Percentiles rank a stretch among this genome's conserved stretches.
phyloP scores from a whole-genome alignment of 192 early-diverging fungal species.

The Coemansia sp. region DNA sequence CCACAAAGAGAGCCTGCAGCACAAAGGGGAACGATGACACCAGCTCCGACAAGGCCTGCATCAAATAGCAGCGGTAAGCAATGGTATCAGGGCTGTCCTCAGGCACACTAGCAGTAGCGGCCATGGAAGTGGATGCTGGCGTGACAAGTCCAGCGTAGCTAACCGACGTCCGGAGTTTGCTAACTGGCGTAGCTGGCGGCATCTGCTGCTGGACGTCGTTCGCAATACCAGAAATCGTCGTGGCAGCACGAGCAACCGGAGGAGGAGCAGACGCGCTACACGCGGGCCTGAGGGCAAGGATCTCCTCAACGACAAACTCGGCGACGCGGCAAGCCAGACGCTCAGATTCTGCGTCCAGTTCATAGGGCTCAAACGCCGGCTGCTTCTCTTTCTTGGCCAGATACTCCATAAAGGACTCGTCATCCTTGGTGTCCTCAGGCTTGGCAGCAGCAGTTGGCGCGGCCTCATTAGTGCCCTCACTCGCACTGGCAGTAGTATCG shows the following conservation, averaged over 20 bases:
- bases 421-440: conserved; percentile 8
- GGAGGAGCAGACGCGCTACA: conserved; percentile 3
- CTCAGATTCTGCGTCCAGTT: conserved; percentile 47
- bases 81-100: conserved; percentile 47
- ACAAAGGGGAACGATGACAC: conserved; percentile 78
- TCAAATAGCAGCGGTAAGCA: conserved; percentile 72
- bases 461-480: conserved; percentile 1
- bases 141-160: conserved; percentile 17
- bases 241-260: neutral
- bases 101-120: conserved; percentile 8
- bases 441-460: neutral
- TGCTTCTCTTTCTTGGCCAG: conserved; percentile 35
- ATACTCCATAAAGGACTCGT: conserved; percentile 30
- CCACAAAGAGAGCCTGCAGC: conserved; percentile 37
- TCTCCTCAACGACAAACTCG: conserved; percentile 49
- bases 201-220: conserved; percentile 2
- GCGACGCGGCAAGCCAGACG: conserved; percentile 43
- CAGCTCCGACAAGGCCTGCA: conserved; percentile 87
- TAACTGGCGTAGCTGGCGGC: conserved; percentile 17
- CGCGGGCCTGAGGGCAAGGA: conserved; percentile 39
- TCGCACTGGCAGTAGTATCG: neutral
- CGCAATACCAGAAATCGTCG: neutral
- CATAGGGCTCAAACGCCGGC: conserved; percentile 38
- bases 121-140: conserved; percentile 5
- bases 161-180: conserved; percentile 22